phyloP scores from a whole-genome alignment of 345 rosid species.

The Corymbia maculata region DNA sequence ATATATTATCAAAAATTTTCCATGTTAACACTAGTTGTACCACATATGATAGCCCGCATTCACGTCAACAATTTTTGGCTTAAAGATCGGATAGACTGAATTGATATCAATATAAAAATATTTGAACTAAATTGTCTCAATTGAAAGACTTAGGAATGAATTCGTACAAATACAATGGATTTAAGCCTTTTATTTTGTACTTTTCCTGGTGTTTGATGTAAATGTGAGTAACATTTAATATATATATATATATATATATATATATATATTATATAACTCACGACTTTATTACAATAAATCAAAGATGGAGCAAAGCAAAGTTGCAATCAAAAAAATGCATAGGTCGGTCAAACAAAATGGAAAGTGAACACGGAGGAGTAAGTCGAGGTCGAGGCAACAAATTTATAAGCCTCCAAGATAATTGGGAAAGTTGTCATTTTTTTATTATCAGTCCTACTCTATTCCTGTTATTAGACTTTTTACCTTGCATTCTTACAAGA shows the following conservation, averaged over 20 bases:
- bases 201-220: accelerated
- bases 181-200: no score
- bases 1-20: no score
- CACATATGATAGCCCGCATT: no score
- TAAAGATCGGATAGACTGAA: no score
- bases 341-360: not conserved
- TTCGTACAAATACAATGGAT: accelerated
- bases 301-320: not conserved
- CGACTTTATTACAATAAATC: no score
- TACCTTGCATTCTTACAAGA: no score
- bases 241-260: no score
- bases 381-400: not conserved
- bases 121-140: not conserved
- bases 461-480: no score
- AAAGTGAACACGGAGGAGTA: not conserved
- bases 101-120: accelerated
- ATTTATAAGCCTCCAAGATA: no score
- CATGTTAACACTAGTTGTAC: accelerated
- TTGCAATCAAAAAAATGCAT: not conserved
- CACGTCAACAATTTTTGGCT: accelerated
- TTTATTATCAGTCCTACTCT: no score
- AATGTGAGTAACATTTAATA: no score
- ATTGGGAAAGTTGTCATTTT: not conserved
- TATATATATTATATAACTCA: no score
- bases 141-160: accelerated